Evolutionary conservation across 2,329 filamentous ascomycete species (phyloP), one percentile per base, ranked within the genome.

Genomic region (Diaporthe sp.): DNA sequence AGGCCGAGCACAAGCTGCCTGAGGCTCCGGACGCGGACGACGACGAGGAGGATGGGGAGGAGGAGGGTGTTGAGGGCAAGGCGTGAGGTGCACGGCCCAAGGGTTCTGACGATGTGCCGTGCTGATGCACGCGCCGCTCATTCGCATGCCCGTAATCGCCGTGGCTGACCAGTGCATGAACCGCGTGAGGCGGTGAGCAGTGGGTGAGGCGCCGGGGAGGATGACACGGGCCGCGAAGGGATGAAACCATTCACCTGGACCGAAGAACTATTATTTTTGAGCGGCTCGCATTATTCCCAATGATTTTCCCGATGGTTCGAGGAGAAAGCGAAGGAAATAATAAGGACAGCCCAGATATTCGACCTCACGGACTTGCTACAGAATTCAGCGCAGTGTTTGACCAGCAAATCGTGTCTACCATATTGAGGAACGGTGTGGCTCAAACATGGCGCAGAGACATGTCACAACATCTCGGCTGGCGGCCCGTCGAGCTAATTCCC

Each of bases 1-100:
- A 70, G 71, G 55, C 57, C 17, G 30, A 75, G 71, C 72, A 72
- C 50, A 66, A 71, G 40, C 42, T 77, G 61, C 75, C 76, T 10
- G 71, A 70, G 64, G 75, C 61, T 6, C 71, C 68, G 10, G 72
- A 71, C n/a, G 71, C 66, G 52, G 73, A 50, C 6, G 58, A 67
- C 6, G 71, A 74, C 2, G 71, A 54, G 6, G 74, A 55, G 1
- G 68, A 64, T 6, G 71, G 33, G 22, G 75, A 66, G 28, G 60
- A 64, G 40, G 60, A 38, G 40, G 58, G 13, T 33, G 69, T 33
- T 28, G 72, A 71, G 2, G 58, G 28, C 28, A 71, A 66, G 55
- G 70, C 22, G 30, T 58, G 60, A 70, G 45, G 54, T 54, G 55
- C 25, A 25, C 22, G 55, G 12, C n/a, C 9, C 42, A 3, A 33